A percentile compares a stretch with the other conserved stretches of the same genome.
Conservation (phyloP, 2,329 filamentous ascomycete species). For the Neonectria punicea region DNA sequence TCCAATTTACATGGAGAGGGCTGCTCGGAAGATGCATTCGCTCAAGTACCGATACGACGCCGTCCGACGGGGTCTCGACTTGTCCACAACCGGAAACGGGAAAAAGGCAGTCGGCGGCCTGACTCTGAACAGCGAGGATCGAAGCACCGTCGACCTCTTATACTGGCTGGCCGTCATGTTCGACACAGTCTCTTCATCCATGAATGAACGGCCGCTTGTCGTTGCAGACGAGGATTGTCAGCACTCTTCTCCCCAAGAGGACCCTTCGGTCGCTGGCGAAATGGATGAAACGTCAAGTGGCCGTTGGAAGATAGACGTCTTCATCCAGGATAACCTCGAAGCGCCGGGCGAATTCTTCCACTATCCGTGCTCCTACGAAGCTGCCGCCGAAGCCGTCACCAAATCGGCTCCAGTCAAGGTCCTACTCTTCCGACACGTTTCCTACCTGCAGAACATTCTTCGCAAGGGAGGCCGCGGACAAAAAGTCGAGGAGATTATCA, state of each 20-base stretch:
- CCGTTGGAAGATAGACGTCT: conserved; percentile 37
- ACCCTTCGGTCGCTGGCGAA: neutral
- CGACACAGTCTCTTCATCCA: conserved; percentile 65
- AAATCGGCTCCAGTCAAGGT: conserved; percentile 61
- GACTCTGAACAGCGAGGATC: conserved; percentile 38
- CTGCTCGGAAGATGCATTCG: conserved; percentile 41
- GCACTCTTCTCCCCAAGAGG: conserved; percentile 41
- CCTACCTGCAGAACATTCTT: conserved; percentile 60
- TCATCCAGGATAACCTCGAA: conserved; percentile 43
- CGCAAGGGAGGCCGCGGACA: conserved; percentile 49
- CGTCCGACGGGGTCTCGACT: conserved; percentile 24
- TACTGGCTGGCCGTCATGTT: conserved; percentile 71
- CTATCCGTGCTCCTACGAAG: conserved; percentile 65
- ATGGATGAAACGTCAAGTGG: conserved; percentile 15
- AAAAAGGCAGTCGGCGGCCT: conserved; percentile 3
- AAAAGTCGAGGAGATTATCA: conserved; percentile 59
- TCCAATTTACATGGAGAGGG: conserved; percentile 37
- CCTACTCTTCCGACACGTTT: conserved; percentile 20
- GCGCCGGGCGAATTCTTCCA: conserved; percentile 38
- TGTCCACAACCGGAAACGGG: neutral
- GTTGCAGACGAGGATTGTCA: conserved; percentile 53
- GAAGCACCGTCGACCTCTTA: conserved; percentile 61
- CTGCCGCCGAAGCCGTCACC: conserved; percentile 57
- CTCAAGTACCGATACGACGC: conserved; percentile 41
- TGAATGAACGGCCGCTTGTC: conserved; percentile 53